These are phyloP conservation scores for Cocos nucifera DNA, from an alignment of 176 grass and related monocot species.

Conservation along the genomic window DNA sequence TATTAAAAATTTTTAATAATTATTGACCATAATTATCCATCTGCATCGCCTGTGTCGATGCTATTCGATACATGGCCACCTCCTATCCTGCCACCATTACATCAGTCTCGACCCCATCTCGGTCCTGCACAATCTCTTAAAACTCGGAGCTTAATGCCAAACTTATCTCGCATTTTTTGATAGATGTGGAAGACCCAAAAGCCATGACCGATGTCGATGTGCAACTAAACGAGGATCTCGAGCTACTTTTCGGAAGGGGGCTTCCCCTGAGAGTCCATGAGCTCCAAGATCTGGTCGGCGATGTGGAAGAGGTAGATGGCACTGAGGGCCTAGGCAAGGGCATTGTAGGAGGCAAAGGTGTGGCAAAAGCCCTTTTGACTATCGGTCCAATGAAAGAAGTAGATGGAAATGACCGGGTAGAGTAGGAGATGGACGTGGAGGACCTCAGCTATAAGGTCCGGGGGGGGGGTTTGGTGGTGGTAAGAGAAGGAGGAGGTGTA, in stretches of 20 bases:
- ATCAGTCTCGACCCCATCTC: no score
- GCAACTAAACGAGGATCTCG: slow-evolving; percentile 60
- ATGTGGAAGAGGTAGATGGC: slow-evolving; percentile 27
- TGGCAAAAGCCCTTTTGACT: slow-evolving; percentile 67
- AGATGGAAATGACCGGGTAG: slow-evolving; percentile 44
- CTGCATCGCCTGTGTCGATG: no score
- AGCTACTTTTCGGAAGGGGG: slow-evolving; percentile 56
- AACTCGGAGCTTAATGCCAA: slow-evolving; percentile 42
- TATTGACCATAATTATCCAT: no score
- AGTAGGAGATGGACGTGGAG: slow-evolving; percentile 37
- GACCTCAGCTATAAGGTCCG: slow-evolving; percentile 41
- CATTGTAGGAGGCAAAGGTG: slow-evolving; percentile 63
- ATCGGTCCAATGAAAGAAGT: slow-evolving; percentile 79
- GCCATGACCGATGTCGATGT: slow-evolving; percentile 41
- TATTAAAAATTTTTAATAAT: no score
- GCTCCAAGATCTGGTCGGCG: slow-evolving; percentile 67
- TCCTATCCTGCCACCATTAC: no score
- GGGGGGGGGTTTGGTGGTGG: slow-evolving; percentile 39
- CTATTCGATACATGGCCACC: no score
- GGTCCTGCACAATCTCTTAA: neutral
- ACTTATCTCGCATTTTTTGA: slow-evolving; percentile 51
- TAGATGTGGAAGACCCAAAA: slow-evolving; percentile 53
- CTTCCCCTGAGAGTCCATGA: slow-evolving; percentile 66
- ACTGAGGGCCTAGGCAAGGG: slow-evolving; percentile 45
- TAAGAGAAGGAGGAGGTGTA: neutral